phyloP scores from a whole-genome alignment of 768 basidiomycete species.

The Calocera viscosa region DNA sequence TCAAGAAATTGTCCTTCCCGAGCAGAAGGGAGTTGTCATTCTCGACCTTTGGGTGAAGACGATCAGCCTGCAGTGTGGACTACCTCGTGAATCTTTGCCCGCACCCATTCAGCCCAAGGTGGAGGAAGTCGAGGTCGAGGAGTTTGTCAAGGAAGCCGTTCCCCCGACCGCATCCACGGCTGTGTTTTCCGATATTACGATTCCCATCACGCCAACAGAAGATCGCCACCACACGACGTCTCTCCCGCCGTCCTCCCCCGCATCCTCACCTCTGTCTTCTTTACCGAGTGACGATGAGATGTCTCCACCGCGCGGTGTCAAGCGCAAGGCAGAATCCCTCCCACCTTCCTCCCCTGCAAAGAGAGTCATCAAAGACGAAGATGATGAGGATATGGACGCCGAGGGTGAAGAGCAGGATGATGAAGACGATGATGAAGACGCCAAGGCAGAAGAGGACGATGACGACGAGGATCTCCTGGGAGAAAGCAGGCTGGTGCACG shows the following conservation, averaged over 20 bases:
- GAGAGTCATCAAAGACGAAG: slow-evolving; percentile 12
- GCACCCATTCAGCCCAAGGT: neutral
- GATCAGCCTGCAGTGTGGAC: neutral
- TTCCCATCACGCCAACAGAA: neutral
- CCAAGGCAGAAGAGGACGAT: neutral
- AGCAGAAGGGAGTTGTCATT: neutral
- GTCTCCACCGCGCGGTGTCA: neutral
- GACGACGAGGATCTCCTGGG: neutral
- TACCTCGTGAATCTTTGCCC: neutral
- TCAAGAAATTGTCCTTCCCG: neutral
- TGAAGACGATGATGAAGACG: neutral
- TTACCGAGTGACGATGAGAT: neutral
- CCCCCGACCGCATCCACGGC: neutral
- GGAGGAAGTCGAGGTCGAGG: neutral
- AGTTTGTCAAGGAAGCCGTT: neutral
- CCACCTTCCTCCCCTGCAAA: neutral
- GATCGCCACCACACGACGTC: neutral
- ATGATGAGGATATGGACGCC: slow-evolving; percentile 39
- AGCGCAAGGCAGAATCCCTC: neutral
- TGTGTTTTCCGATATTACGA: neutral
- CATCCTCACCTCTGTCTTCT: neutral
- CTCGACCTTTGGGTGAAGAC: slow-evolving; percentile 1
- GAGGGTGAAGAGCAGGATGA: slow-evolving; percentile 37
- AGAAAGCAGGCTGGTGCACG: neutral
- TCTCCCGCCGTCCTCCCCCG: neutral